Evolutionary conservation across 352 stramenopile genomes (phyloP).

Genomic region (Phytophthora citrophthora): DNA sequence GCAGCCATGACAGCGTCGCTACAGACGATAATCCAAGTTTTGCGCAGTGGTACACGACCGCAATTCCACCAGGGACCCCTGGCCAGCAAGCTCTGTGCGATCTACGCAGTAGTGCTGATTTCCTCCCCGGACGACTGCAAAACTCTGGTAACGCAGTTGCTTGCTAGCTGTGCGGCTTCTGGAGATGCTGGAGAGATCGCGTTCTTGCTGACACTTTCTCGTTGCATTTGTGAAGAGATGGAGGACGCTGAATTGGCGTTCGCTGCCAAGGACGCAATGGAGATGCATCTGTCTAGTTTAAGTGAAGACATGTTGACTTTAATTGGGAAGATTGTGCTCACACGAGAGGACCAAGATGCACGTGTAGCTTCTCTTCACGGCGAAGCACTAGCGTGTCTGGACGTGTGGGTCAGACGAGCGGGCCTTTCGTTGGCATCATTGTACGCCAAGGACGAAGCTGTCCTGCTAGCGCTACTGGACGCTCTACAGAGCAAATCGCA

Average conservation of each 20-base stretch:
- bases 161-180: constrained; percentile 27
- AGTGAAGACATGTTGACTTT: constrained; percentile 53
- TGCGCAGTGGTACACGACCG: constrained; percentile 29
- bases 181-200: constrained; percentile 43
- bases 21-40: constrained; percentile 42
- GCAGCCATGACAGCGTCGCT: constrained; percentile 45
- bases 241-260: constrained; percentile 68
- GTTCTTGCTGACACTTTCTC: constrained; percentile 62
- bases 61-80: constrained; percentile 44
- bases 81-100: constrained; percentile 62
- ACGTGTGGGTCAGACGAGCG: constrained; percentile 62
- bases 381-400: constrained; percentile 64
- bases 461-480: constrained; percentile 55
- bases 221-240: constrained; percentile 74
- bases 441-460: constrained; percentile 44
- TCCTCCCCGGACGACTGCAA: constrained; percentile 62
- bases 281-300: constrained; percentile 51
- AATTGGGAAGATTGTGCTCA: constrained; percentile 58
- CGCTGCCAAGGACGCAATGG: constrained; percentile 67
- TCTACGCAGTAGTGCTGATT: constrained; percentile 63
- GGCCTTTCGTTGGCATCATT: constrained; percentile 62
- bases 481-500: constrained; percentile 55
- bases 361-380: constrained; percentile 47
- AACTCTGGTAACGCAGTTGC: constrained; percentile 41
- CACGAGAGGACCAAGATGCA: constrained; percentile 32